phyloP scores from a whole-genome alignment of 257 asterid genomes.

The Leonotis leonurus region DNA sequence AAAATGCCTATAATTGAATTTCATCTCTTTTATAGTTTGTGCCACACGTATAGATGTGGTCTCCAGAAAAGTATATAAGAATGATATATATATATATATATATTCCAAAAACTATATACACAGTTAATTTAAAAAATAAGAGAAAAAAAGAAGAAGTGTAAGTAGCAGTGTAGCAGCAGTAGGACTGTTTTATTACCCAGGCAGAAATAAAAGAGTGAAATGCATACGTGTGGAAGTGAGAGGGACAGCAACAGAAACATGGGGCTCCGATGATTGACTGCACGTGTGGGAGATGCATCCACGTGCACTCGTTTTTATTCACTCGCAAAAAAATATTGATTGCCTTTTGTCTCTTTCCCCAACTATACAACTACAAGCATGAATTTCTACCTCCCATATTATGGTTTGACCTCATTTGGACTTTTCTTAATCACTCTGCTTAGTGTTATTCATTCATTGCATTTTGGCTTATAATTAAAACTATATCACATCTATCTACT shows the following conservation, averaged over 20 bases:
- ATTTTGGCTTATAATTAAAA: background rate
- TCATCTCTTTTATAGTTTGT: too few relatives aligned
- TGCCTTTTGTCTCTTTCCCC: conserved; percentile 40
- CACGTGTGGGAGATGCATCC: conserved; percentile 81
- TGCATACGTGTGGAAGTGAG: conserved; percentile 25
- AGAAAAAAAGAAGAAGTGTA: background rate
- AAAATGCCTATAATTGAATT: too few relatives aligned
- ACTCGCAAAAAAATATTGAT: conserved; percentile 32
- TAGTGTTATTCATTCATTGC: background rate
- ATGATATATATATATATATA: too few relatives aligned
- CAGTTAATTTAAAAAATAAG: too few relatives aligned
- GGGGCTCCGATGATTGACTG: conserved; percentile 56
- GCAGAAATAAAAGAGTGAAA: conserved; percentile 2
- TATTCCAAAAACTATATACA: too few relatives aligned
- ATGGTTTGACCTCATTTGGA: conserved; percentile 21
- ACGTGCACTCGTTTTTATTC: conserved; percentile 81
- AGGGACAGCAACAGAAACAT: conserved; percentile 20
- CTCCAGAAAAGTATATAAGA: too few relatives aligned
- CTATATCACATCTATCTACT: background rate
- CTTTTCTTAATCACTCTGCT: conserved; percentile 1
- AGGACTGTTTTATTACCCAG: conserved; percentile 6
- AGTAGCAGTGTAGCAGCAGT: background rate
- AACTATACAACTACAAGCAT: conserved; percentile 12
- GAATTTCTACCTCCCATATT: conserved; percentile 9
- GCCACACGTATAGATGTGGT: too few relatives aligned